A percentile compares a stretch with the other conserved stretches of the same genome.
Evolutionary conservation across 2,329 filamentous ascomycete species (phyloP).

Genomic region (Aspergillus persii): DNA sequence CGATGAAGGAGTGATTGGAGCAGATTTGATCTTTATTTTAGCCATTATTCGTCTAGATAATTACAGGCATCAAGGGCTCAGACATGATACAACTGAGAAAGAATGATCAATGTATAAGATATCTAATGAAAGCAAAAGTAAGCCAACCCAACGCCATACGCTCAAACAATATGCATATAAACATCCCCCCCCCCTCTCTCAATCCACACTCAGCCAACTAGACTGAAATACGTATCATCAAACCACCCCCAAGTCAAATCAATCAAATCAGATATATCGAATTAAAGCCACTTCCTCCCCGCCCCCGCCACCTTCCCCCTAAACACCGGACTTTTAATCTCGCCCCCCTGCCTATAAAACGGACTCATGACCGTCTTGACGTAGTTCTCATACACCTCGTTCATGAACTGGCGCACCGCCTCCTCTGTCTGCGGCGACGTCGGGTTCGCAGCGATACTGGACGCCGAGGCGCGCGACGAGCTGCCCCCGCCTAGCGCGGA

Average conservation of each 20-base stretch:
- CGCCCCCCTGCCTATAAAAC: slow-evolving; percentile 84
- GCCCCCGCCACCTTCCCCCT: slow-evolving; percentile 76
- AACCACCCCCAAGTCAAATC: not conserved
- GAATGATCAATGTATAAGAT: not conserved
- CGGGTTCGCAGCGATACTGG: slow-evolving; percentile 78
- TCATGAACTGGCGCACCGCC: slow-evolving; percentile 90
- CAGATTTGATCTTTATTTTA: not conserved
- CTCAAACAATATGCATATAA: not conserved
- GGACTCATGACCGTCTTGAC: slow-evolving; percentile 97
- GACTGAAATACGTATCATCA: not conserved
- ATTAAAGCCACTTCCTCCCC: slow-evolving; percentile 84
- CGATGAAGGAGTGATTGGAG: not conserved
- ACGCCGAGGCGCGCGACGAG: slow-evolving; percentile 52
- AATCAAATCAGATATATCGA: not conserved
- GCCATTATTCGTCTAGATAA: not conserved
- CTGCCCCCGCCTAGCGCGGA: slow-evolving; percentile 17
- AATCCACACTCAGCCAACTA: not conserved
- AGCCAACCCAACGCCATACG: not conserved
- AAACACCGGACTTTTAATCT: slow-evolving; percentile 84
- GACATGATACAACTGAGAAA: not conserved
- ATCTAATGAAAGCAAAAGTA: not conserved
- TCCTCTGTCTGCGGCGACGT: slow-evolving; percentile 90
- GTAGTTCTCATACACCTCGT: slow-evolving; percentile 94
- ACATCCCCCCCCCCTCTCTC: not conserved
- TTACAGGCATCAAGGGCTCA: not conserved